Conservation (phyloP, 345 rosid genomes). For the Erysimum cheiranthoides region DNA sequence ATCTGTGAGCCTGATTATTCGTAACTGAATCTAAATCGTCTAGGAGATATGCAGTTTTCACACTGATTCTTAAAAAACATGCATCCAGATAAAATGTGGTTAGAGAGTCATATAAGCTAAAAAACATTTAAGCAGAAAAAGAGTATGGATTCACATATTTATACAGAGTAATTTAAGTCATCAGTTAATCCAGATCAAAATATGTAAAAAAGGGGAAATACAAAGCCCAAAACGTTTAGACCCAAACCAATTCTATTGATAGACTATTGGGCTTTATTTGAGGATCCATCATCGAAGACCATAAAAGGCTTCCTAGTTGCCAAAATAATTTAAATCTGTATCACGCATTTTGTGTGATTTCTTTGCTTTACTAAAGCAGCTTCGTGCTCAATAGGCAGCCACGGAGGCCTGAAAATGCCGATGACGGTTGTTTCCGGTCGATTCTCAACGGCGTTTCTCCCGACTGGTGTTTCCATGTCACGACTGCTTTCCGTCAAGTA, state of each 20-base stretch:
- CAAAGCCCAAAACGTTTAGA: slow-evolving; percentile 4
- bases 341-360: slow-evolving; percentile 24
- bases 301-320: neutral
- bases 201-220: neutral
- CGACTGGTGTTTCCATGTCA: slow-evolving; percentile 31
- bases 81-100: too few relatives aligned
- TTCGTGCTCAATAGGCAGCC: slow-evolving; percentile 39
- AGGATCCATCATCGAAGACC: neutral
- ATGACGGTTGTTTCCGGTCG: slow-evolving; percentile 34
- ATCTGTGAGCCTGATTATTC: slow-evolving; percentile 25
- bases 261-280: slow-evolving; percentile 18
- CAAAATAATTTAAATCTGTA: neutral
- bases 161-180: too few relatives aligned
- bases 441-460: slow-evolving; percentile 38
- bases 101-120: too few relatives aligned
- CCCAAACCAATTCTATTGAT: neutral
- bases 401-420: slow-evolving; percentile 28
- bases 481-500: slow-evolving; percentile 25
- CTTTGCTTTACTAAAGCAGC: slow-evolving; percentile 5
- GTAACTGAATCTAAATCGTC: neutral
- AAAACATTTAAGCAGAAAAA: neutral
- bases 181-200: too few relatives aligned
- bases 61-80: too few relatives aligned
- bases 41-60: too few relatives aligned
- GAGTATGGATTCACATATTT: too few relatives aligned